Conservation (phyloP, 768 basidiomycete species). For the Rhodotorula sphaerocarpa region DNA sequence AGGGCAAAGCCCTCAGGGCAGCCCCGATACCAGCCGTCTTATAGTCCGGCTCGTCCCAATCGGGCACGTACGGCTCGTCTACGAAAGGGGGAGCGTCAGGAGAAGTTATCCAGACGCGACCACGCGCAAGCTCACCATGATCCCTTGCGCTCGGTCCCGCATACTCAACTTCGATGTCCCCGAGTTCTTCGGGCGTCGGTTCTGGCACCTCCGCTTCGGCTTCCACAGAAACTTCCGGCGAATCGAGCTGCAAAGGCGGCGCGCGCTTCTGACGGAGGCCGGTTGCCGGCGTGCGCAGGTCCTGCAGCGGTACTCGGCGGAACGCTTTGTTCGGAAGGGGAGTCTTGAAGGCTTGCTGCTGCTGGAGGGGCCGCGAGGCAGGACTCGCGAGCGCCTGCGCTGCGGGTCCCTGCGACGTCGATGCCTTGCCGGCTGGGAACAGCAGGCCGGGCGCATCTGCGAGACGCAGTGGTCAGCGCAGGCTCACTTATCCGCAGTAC, state of each 20-base stretch:
- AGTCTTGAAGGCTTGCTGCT: constrained; percentile 2
- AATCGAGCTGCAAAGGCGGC: neutral
- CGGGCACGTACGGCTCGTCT: constrained; percentile 16
- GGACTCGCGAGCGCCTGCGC: neutral
- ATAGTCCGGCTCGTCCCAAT: constrained; percentile 4
- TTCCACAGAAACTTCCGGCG: constrained; percentile 11
- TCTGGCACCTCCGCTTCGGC: constrained; percentile 3
- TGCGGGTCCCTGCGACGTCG: constrained; percentile 4
- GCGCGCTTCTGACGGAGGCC: neutral
- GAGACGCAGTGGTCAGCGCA: neutral
- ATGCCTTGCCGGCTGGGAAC: constrained; percentile 9
- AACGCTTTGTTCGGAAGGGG: constrained; percentile 4
- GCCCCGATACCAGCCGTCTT: constrained; percentile 1
- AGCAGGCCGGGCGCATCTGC: constrained; percentile 11
- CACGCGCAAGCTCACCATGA: neutral
- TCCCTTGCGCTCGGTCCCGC: constrained; percentile 11
- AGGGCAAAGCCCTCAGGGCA: neutral
- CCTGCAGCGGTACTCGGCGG: neutral
- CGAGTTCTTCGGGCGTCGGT: neutral
- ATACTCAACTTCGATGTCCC: constrained; percentile 15
- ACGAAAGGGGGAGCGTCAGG: neutral
- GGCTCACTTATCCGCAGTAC: too few relatives aligned
- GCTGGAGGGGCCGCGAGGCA: neutral
- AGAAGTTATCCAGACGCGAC: neutral
- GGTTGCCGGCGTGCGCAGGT: constrained; percentile 4